Conservation (phyloP, 2,329 filamentous ascomycete species). For the Cercospora berteroae region DNA sequence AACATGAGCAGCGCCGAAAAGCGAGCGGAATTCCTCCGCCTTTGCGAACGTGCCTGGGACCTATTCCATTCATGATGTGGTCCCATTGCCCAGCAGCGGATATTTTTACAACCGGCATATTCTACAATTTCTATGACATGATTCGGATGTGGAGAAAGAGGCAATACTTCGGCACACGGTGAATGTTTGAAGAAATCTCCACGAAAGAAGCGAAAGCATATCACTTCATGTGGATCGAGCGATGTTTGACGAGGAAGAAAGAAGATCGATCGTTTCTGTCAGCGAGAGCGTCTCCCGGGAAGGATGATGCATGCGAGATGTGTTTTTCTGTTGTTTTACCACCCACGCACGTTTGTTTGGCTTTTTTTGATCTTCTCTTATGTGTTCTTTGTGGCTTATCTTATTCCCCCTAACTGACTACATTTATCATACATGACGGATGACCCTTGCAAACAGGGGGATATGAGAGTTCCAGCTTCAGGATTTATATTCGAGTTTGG, state of each 20-base stretch:
- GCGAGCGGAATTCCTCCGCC: conserved; percentile 84
- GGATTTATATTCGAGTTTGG: not conserved
- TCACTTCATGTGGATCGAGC: not conserved
- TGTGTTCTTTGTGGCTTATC: not conserved
- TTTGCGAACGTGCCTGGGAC: conserved; percentile 93
- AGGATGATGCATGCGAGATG: not conserved
- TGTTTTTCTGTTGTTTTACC: not conserved
- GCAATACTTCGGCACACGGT: not conserved
- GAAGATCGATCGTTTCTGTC: not conserved
- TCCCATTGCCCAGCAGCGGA: not conserved
- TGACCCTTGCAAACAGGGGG: not conserved
- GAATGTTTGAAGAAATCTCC: not conserved
- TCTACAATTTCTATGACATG: not conserved
- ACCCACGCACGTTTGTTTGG: not conserved
- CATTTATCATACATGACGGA: not conserved
- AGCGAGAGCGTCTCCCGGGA: not conserved
- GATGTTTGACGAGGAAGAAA: not conserved
- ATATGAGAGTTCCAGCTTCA: conserved; percentile 8
- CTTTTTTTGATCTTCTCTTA: not conserved
- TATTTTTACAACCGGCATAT: not conserved
- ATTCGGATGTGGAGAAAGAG: not conserved
- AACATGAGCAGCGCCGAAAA: conserved; percentile 80
- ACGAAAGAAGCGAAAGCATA: not conserved
- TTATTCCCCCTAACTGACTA: not conserved
- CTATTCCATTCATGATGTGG: conserved; percentile 81